These are phyloP conservation scores for Sungouiella thailandica DNA, from an alignment of 805 yeast species.

Conservation along the genomic window DNA sequence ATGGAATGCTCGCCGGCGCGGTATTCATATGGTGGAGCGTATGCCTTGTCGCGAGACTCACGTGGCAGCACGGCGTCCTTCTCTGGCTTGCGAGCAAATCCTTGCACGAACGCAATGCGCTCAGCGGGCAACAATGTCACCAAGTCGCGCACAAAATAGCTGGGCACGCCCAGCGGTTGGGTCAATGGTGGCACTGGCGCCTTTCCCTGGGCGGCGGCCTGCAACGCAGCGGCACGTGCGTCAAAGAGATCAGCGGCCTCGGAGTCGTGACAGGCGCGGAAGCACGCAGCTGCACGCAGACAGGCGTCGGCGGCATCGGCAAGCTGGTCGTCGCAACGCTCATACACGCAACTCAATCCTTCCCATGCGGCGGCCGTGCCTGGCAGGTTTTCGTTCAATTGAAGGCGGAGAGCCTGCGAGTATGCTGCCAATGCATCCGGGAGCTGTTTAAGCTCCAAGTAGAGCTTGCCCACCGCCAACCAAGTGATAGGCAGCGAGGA, in stretches of 20 bases:
- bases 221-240: conserved; percentile 38
- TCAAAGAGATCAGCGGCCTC: conserved; percentile 40
- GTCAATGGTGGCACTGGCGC: conserved; percentile 42
- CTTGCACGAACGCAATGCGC: conserved; percentile 34
- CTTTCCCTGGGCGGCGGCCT: conserved; percentile 39
- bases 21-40: conserved; percentile 3
- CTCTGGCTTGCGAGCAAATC: conserved; percentile 12
- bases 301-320: conserved; percentile 60
- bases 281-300: conserved; percentile 46
- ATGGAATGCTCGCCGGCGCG: conserved; percentile 2
- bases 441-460: conserved; percentile 53
- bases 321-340: conserved; percentile 56
- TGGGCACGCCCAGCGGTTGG: conserved; percentile 46
- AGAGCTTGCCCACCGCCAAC: conserved; percentile 62
- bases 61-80: too few species aligned
- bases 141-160: conserved; percentile 35
- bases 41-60: conserved; percentile 5
- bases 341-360: conserved; percentile 58
- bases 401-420: conserved; percentile 56
- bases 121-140: conserved; percentile 40
- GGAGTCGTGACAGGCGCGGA: conserved; percentile 41
- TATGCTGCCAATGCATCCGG: conserved; percentile 66
- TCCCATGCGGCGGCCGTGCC: conserved; percentile 61
- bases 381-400: conserved; percentile 41
- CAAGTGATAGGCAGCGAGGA: conserved; percentile 56